Percentiles rank a stretch among this genome's conserved stretches.
phyloP scores from a whole-genome alignment of 306 rosid species.

The Arachis hypogaea region DNA sequence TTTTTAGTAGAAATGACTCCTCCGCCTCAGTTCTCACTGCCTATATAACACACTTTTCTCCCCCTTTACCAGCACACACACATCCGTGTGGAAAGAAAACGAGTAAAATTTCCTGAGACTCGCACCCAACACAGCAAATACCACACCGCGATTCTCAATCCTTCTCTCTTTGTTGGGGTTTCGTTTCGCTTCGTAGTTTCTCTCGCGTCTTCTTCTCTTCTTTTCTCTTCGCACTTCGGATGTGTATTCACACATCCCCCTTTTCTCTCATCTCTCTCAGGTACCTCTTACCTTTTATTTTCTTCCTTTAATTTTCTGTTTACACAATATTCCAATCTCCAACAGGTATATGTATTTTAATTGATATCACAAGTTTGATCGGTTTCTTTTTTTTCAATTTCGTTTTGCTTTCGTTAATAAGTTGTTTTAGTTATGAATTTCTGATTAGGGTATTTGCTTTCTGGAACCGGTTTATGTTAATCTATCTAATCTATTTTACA shows the following conservation, averaged over 20 bases:
- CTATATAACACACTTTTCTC: conserved; percentile 27
- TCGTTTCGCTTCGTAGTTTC: conserved; percentile 30
- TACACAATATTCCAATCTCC: neutral
- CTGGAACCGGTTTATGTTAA: conserved; percentile 21
- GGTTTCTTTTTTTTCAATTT: neutral
- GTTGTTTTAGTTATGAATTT: neutral
- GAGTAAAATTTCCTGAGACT: conserved; percentile 4
- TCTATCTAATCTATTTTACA: neutral
- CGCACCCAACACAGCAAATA: neutral
- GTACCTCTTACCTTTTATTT: conserved; percentile 32
- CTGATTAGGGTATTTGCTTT: conserved; percentile 26
- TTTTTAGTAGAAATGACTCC: conserved; percentile 36
- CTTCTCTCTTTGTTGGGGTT: conserved; percentile 50
- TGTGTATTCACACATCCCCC: conserved; percentile 57
- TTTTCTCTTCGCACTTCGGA: conserved; percentile 53
- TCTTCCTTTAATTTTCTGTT: neutral
- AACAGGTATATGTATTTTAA: neutral
- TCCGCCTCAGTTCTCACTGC: conserved; percentile 37
- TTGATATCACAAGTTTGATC: conserved; percentile 39
- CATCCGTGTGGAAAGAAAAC: conserved; percentile 24
- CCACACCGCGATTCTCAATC: conserved; percentile 47
- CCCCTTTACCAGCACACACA: neutral
- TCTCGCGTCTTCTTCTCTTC: neutral
- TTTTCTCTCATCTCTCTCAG: conserved; percentile 70
- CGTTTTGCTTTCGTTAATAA: no score